Evolutionary conservation across 306 rosid species (phyloP), one percentile per base, ranked within the genome.

Genomic region (Quercus suber): DNA sequence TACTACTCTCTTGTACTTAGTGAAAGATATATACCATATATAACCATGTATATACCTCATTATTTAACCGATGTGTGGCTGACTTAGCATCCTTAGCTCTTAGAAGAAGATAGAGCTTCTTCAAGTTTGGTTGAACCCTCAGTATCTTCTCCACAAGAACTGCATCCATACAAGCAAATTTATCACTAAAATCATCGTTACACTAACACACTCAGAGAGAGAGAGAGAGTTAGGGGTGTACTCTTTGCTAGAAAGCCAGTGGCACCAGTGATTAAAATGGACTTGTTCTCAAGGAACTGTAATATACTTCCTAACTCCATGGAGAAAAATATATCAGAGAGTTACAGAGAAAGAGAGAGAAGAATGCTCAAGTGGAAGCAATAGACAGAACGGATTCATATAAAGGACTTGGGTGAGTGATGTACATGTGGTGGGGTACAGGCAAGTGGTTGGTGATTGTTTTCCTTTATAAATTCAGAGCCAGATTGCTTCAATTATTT

Each of bases 81-180:
- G 89, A 72, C 63, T 85, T 84, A 12, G 72, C 71, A 86, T 94
- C 97, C 0, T 78, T 9, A 3, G 90, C 93, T 76, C 97, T 80
- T 77, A 94, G 61, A 67, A 94, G 97, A 70, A 94, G 92, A 86
- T 79, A 94, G 70, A 94, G 79, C 82, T 88, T 90, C 82, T 90
- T 90, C 76, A 92, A 92, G 45, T 92, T 88, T 21, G 97, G 96
- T 83, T 94, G 96, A 81, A 84, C 86, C 75, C 98, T 87, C 69
- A 94, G 82, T 55, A 92, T 76, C 85, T 94, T 94, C 90, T 94
- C 98, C 82, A 87, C 72, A 61, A 94, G 80, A 84, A 94, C 97
- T 94, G 86, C 65, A 27, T 52, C 18, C 19, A 73, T 4, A 73
- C 53, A 53, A 73, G 25, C 69, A 55, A 65, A 58, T 10, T 27